These are phyloP conservation scores for Corchorus olitorius DNA, from an alignment of 345 rosid genomes.

Conservation along the genomic window DNA sequence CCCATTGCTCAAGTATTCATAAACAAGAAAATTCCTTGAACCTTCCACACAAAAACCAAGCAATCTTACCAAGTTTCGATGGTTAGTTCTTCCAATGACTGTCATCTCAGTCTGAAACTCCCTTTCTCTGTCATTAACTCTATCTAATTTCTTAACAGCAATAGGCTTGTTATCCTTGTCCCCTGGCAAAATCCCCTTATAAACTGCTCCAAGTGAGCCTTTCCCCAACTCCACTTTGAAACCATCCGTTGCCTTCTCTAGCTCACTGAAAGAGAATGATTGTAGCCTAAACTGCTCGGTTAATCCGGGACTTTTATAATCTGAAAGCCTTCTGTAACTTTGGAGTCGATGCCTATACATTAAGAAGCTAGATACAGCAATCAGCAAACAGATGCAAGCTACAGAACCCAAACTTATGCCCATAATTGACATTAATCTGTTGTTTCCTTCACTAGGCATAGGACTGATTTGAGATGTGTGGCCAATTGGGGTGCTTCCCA, in stretches of 20 bases:
- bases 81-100: slow-evolving; percentile 44
- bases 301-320: not conserved
- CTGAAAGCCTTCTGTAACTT: not conserved
- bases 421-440: not conserved
- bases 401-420: slow-evolving; percentile 26
- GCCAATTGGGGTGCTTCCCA: not conserved
- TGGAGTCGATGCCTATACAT: slow-evolving; percentile 11
- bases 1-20: slow-evolving; percentile 50
- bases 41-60: slow-evolving; percentile 50
- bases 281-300: slow-evolving; percentile 16
- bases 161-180: slow-evolving; percentile 9
- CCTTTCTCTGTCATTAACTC: slow-evolving; percentile 37
- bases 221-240: slow-evolving; percentile 34
- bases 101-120: slow-evolving; percentile 45
- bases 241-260: slow-evolving; percentile 24
- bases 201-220: slow-evolving; percentile 33
- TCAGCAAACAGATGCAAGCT: slow-evolving; percentile 9
- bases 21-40: slow-evolving; percentile 42
- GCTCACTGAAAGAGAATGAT: slow-evolving; percentile 28
- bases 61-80: slow-evolving; percentile 45
- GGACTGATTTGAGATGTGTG: not conserved
- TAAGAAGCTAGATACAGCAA: slow-evolving; percentile 12
- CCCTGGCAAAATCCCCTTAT: slow-evolving; percentile 24
- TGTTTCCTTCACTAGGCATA: not conserved
- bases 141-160: slow-evolving; percentile 42